phyloP scores from a whole-genome alignment of 2,329 filamentous ascomycete genomes.

The Cytospora mali region DNA sequence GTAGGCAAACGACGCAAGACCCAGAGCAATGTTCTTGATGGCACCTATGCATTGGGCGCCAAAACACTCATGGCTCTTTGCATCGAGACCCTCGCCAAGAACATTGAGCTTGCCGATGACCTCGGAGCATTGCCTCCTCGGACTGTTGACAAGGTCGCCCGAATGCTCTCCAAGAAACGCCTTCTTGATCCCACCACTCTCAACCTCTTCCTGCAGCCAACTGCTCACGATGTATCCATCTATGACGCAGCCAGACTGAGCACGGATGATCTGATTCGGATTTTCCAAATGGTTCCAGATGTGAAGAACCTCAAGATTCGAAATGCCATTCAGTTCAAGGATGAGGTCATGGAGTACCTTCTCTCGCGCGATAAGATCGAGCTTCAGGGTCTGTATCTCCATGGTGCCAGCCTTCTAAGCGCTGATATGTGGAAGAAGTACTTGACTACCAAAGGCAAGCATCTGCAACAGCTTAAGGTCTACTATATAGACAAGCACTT shows the following conservation, averaged over 20 bases:
- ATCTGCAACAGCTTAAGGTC: slow-evolving; percentile 71
- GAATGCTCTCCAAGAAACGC: slow-evolving; percentile 62
- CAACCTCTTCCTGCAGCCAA: slow-evolving; percentile 58
- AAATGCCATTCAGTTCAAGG: slow-evolving; percentile 91
- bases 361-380: slow-evolving; percentile 68
- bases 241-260: slow-evolving; percentile 67
- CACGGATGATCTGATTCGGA: slow-evolving; percentile 75
- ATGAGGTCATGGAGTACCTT: slow-evolving; percentile 80
- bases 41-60: slow-evolving; percentile 64
- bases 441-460: slow-evolving; percentile 65
- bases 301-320: slow-evolving; percentile 74
- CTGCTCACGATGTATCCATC: slow-evolving; percentile 53
- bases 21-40: slow-evolving; percentile 85
- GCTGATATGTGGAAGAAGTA: slow-evolving; percentile 74
- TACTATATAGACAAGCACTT: slow-evolving; percentile 85
- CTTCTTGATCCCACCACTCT: slow-evolving; percentile 58
- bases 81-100: slow-evolving; percentile 63
- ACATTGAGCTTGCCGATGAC: slow-evolving; percentile 63
- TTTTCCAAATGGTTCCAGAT: slow-evolving; percentile 74
- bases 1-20: slow-evolving; percentile 70
- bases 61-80: slow-evolving; percentile 69
- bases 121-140: slow-evolving; percentile 60
- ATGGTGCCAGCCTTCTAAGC: slow-evolving; percentile 81
- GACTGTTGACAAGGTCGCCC: slow-evolving; percentile 61
- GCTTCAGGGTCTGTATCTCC: slow-evolving; percentile 75